Conservation (phyloP, 306 rosid species). For the Cyamopsis tetragonoloba region DNA sequence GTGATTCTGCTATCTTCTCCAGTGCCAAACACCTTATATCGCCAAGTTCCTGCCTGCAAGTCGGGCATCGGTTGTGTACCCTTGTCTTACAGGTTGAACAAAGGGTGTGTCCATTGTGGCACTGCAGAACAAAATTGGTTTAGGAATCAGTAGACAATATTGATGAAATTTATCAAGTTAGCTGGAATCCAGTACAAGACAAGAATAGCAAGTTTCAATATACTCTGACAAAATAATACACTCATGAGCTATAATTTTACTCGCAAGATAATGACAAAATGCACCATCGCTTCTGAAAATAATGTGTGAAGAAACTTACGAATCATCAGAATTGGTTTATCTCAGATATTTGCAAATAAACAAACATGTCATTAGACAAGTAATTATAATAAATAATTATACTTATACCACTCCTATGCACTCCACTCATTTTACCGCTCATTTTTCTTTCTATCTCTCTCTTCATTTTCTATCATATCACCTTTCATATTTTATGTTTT, state of each 20-base stretch:
- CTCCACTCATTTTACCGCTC: too few species aligned
- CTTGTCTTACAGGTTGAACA: constrained; percentile 73
- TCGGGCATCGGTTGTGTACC: constrained; percentile 81
- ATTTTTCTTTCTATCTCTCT: too few species aligned
- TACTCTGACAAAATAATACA: not conserved
- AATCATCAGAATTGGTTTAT: not conserved
- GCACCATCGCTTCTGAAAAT: not conserved
- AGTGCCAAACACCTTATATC: constrained; percentile 74
- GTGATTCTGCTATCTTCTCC: constrained; percentile 80
- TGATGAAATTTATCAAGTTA: constrained; percentile 19
- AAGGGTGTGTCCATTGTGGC: constrained; percentile 77
- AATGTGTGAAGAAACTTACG: not conserved
- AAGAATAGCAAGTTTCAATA: not conserved
- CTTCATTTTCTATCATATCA: too few species aligned
- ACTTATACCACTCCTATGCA: too few species aligned
- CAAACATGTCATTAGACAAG: not conserved
- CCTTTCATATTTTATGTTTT: too few species aligned
- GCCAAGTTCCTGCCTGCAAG: constrained; percentile 76
- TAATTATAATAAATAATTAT: too few species aligned
- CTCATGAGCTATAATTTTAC: not conserved
- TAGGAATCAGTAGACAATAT: constrained; percentile 13
- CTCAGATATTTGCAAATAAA: not conserved
- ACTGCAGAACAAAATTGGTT: constrained; percentile 43
- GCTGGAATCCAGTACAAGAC: not conserved
- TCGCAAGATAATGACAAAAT: not conserved